phyloP scores from a whole-genome alignment of 805 yeast genomes.

The Torulaspora delbrueckii region DNA sequence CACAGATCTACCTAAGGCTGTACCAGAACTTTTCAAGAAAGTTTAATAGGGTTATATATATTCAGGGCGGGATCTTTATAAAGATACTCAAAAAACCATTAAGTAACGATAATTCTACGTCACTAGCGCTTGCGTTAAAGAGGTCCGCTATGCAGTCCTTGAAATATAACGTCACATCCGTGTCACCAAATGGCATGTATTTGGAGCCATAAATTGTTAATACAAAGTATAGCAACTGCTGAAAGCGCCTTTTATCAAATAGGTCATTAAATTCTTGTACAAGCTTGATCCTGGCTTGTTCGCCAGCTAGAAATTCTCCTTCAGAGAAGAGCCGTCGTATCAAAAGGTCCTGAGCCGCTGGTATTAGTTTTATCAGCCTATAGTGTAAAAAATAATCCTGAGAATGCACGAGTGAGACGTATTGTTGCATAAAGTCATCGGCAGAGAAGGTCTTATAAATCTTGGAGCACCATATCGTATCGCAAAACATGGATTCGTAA shows the following conservation, averaged over 20 bases:
- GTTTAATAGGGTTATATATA: conserved; percentile 1
- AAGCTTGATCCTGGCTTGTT: conserved; percentile 3
- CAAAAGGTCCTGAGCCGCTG: conserved; percentile 16
- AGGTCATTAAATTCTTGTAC: conserved; percentile 21
- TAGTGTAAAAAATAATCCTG: conserved; percentile 25
- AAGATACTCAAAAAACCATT: conserved; percentile 22
- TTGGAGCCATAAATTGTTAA: conserved; percentile 25
- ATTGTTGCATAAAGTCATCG: conserved; percentile 6
- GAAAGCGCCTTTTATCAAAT: conserved; percentile 18
- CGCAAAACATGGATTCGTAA: conserved; percentile 21
- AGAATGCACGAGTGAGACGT: conserved; percentile 15
- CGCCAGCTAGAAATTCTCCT: neutral
- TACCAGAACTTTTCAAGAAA: conserved; percentile 46
- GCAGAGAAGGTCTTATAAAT: conserved; percentile 3
- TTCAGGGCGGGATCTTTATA: conserved; percentile 12
- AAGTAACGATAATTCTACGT: conserved; percentile 27
- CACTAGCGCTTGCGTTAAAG: conserved; percentile 17
- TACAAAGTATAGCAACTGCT: conserved; percentile 25
- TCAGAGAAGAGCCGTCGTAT: conserved; percentile 11
- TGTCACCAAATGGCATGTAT: conserved; percentile 19
- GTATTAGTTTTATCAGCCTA: conserved; percentile 22
- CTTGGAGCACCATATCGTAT: conserved; percentile 17
- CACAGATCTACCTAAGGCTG: conserved; percentile 46
- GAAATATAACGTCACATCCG: conserved; percentile 16
- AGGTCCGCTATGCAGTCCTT: conserved; percentile 24